Conservation (phyloP, 2,329 filamentous ascomycete species). For the Fusarium nisikadoi region DNA sequence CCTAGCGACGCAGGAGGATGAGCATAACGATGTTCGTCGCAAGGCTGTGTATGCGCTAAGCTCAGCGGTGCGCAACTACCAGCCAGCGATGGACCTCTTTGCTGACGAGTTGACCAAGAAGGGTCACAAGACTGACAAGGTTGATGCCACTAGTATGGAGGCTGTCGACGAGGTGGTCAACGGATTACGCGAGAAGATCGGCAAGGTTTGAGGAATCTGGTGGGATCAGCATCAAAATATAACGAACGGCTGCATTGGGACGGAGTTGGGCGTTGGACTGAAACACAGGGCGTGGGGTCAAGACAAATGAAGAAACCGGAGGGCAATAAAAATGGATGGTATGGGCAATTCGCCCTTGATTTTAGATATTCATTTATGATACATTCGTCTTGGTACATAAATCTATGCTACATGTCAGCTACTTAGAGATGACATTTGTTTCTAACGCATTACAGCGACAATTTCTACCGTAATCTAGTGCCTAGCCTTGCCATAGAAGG, state of each 20-base stretch:
- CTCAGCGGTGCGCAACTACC: slow-evolving; percentile 87
- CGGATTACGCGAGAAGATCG: slow-evolving; percentile 67
- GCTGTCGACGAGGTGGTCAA: slow-evolving; percentile 80
- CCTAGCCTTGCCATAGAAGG: slow-evolving; percentile 80
- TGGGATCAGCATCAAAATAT: slow-evolving; percentile 9
- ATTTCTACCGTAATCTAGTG: slow-evolving; percentile 44
- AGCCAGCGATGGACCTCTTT: slow-evolving; percentile 79
- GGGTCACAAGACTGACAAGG: slow-evolving; percentile 65
- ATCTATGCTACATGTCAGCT: slow-evolving; percentile 45
- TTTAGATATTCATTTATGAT: slow-evolving; percentile 45
- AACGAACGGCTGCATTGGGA: slow-evolving; percentile 46
- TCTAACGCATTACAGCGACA: slow-evolving; percentile 7
- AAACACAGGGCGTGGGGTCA: slow-evolving; percentile 1
- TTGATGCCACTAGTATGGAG: slow-evolving; percentile 91
- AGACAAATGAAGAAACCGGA: slow-evolving; percentile 10
- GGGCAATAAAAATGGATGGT: slow-evolving; percentile 24
- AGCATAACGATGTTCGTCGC: slow-evolving; percentile 73
- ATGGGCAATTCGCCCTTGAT: slow-evolving; percentile 30
- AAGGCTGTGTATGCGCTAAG: slow-evolving; percentile 93
- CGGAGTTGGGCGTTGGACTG: slow-evolving; percentile 50
- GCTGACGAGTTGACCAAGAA: slow-evolving; percentile 68
- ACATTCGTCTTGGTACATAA: slow-evolving; percentile 51
- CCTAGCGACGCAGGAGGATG: slow-evolving; percentile 69
- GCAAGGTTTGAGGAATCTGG: slow-evolving; percentile 41
- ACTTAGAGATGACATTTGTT: slow-evolving; percentile 29